Evolutionary conservation across 2,329 filamentous ascomycete species (phyloP).

Genomic region (Cladosporium velox): DNA sequence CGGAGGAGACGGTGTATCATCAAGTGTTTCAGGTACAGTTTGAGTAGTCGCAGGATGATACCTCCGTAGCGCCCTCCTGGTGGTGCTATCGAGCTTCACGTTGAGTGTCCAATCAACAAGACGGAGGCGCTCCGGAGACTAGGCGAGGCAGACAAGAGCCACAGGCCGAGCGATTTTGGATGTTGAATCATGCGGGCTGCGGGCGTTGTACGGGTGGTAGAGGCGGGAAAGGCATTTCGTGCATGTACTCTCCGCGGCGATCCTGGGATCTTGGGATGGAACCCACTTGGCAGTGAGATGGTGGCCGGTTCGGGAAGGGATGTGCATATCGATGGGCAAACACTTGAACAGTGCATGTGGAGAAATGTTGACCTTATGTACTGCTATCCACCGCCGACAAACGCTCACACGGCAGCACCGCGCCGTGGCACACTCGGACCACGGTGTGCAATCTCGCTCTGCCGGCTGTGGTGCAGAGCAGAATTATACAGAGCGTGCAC

Average conservation of each 20-base stretch:
- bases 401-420: neutral
- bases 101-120: slow-evolving; percentile 9
- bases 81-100: slow-evolving; percentile 4
- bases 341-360: slow-evolving; percentile 16
- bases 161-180: neutral
- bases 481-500: neutral
- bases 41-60: neutral
- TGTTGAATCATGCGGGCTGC: neutral
- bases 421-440: slow-evolving; percentile 1
- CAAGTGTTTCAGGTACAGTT: slow-evolving; percentile 3
- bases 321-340: neutral
- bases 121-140: slow-evolving; percentile 3
- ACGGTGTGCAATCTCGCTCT: slow-evolving; percentile 13
- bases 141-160: slow-evolving; percentile 1
- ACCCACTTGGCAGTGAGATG: neutral
- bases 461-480: neutral
- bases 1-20: neutral
- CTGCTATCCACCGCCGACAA: neutral
- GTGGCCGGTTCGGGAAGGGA: slow-evolving; percentile 1
- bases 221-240: slow-evolving; percentile 8
- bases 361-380: slow-evolving; percentile 4
- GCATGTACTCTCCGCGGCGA: slow-evolving; percentile 2
- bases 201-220: neutral
- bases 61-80: neutral
- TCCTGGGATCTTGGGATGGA: neutral